Evolutionary conservation across 352 stramenopile genomes (phyloP), one percentile per base, ranked within the genome.

Genomic region (Phytophthora foliorum): DNA sequence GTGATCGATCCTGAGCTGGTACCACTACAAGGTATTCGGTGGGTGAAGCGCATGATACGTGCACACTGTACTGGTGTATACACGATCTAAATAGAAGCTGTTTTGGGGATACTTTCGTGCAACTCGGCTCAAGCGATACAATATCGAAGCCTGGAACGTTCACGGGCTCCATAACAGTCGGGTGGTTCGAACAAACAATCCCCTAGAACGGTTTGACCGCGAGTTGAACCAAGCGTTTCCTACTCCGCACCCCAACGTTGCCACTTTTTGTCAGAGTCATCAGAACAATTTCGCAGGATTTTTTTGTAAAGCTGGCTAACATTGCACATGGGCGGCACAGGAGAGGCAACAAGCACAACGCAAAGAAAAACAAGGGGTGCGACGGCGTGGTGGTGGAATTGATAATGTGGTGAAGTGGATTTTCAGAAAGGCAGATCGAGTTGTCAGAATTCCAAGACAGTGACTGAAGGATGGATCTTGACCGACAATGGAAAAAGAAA

Each of bases 111-210:
- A 56, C 11, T 56, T 56, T n/a, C 11, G 16, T 19, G 9, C 29
- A n/a, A 56, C 49, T 0, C 45, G 51, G 51, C 9, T 48, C 6
- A n/a, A 41, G 9, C 32, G 32, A 7, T 57, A 57, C 29, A 61
- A 51, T 8, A 52, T 52, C 19, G 41, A 61, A 16, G 8, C 22
- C 24, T 61, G 27, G 25, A 61, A 61, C 39, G n/a, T 61, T 31
- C 39, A 61, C 14, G 54, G 55, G 11, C 7, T 54, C 2, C 1
- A 62, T 4, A 52, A 42, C 16, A 41, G 32, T 38, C 27, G 54
- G 25, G 55, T 54, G 10, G 55, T 9, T 6, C 24, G 29, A 24
- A 62, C 55, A 6, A 62, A 62, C 16, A 54, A 54, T n/a, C 55
- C 41, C 3, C 41, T 62, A 2, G 42, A 54, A 19, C 41, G 19